Base-by-base conservation (phyloP, 805 yeast species). In the Kregervanrija delftensis region DNA sequence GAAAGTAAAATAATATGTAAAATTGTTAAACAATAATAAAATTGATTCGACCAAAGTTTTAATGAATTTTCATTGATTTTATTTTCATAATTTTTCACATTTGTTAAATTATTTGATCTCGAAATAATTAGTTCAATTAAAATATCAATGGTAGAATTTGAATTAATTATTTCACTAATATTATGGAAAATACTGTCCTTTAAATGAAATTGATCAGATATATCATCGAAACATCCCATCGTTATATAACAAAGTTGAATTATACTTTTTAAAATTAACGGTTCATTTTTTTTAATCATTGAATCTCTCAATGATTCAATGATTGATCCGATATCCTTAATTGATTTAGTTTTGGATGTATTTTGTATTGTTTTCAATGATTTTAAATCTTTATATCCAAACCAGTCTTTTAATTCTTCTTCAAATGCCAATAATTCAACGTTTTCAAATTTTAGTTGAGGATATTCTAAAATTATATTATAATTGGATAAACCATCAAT, bases 391-490 rank as follows among this genome's bases (percentile, higher is more conserved):
- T 49, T 51, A 36, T 37, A 48, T 22, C 58, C 54, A 42, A 68
- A 68, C 72, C 72, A 68, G 39, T 68, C 71, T 40, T 59, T 58
- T 12, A 63, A 41, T 49, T 79, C 84, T 1, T 59, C 58, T 11
- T 49, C 47, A 13, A 76, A 56, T 1, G 56, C 46, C 11, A 66
- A 62, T 1, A 56, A 53, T 41, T 74, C 77, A 4, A 57, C 39
- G 46, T 66, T 68, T 3, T 61, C 55, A 61, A 74, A 81, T 5
- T 68, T 61, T 5, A 79, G 56, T 28, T 65, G 67, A 0, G 81
- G 77, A 43, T 58, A 58, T 40, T 61, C 66, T 15, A 65, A 41
- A 8, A 65, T 57, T 30, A 65, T 56, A 43, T 64, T 61, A 42
- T 49, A 58, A 44, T 64, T 63, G 35, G 58, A 60, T 39, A 64